Evolutionary conservation across 768 basidiomycete species (phyloP).

Genomic region (Podaxis sp.): DNA sequence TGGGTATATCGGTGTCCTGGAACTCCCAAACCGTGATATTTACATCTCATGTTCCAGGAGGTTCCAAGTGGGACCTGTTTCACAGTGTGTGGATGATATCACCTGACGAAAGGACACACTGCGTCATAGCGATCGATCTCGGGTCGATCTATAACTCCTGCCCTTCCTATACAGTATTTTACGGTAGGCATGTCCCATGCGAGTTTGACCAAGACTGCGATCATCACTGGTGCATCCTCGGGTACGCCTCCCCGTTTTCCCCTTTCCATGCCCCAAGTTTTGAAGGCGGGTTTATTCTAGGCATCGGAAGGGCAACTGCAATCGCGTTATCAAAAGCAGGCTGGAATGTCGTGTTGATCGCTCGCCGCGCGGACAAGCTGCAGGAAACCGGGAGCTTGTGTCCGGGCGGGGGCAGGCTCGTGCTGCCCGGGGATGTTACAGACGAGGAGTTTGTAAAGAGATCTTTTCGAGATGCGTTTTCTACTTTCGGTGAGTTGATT

Average conservation of each 20-base stretch:
- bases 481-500: slow-evolving; percentile 50
- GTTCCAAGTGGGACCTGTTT: not conserved
- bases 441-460: slow-evolving; percentile 59
- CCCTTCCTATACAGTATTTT: not conserved
- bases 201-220: slow-evolving; percentile 27
- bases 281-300: slow-evolving; percentile 19
- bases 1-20: not conserved
- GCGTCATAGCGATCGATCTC: not conserved
- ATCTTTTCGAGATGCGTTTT: slow-evolving; percentile 54
- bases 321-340: slow-evolving; percentile 68
- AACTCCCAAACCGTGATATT: not conserved
- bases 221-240: slow-evolving; percentile 52
- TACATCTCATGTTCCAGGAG: not conserved
- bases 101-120: not conserved
- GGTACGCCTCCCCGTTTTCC: slow-evolving; percentile 32
- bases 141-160: not conserved
- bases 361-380: slow-evolving; percentile 55
- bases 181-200: slow-evolving; percentile 4
- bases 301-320: slow-evolving; percentile 66
- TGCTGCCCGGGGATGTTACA: slow-evolving; percentile 63
- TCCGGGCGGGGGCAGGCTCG: slow-evolving; percentile 31
- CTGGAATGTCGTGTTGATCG: slow-evolving; percentile 69
- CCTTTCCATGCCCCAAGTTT: not conserved
- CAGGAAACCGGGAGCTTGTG: slow-evolving; percentile 53
- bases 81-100: not conserved